Evolutionary conservation across 2,329 filamentous ascomycete species (phyloP).

Genomic region (Sporothrix phasma): DNA sequence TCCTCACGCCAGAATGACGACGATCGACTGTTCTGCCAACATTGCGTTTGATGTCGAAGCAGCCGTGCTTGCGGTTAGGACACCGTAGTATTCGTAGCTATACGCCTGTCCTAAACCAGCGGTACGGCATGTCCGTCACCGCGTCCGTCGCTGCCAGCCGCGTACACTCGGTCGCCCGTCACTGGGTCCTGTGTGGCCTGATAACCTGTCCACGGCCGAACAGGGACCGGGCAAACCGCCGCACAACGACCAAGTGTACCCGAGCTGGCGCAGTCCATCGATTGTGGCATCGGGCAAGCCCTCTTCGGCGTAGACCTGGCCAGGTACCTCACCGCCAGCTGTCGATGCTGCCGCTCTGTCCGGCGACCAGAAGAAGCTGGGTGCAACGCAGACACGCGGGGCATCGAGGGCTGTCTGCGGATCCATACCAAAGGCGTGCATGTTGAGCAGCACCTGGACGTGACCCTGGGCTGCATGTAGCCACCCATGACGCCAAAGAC

Average conservation of each 20-base stretch:
- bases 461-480: constrained; percentile 95
- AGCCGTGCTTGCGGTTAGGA: too few relatives aligned
- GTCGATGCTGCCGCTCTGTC: constrained; percentile 25
- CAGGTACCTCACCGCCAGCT: constrained; percentile 19
- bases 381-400: constrained; percentile 74
- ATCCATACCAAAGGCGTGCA: constrained; percentile 67
- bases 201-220: constrained; percentile 87
- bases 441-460: constrained; percentile 82
- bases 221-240: constrained; percentile 51
- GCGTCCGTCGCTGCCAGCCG: constrained; percentile 75
- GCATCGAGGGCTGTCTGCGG: constrained; percentile 83
- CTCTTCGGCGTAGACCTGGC: constrained; percentile 68
- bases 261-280: constrained; percentile 53
- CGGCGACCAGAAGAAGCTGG: constrained; percentile 35
- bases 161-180: constrained; percentile 64
- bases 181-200: constrained; percentile 55
- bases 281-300: constrained; percentile 59
- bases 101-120: background rate
- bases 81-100: background rate
- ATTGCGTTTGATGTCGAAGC: background rate
- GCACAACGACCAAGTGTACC: constrained; percentile 61
- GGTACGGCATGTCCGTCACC: constrained; percentile 55
- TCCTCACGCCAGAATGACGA: background rate
- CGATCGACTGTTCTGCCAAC: too few relatives aligned
- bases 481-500: constrained; percentile 77